A percentile compares a stretch with the other conserved stretches of the same genome.
These are phyloP conservation scores for Xylaria venustula DNA, from an alignment of 495 filamentous ascomycete genomes.

Conservation along the genomic window DNA sequence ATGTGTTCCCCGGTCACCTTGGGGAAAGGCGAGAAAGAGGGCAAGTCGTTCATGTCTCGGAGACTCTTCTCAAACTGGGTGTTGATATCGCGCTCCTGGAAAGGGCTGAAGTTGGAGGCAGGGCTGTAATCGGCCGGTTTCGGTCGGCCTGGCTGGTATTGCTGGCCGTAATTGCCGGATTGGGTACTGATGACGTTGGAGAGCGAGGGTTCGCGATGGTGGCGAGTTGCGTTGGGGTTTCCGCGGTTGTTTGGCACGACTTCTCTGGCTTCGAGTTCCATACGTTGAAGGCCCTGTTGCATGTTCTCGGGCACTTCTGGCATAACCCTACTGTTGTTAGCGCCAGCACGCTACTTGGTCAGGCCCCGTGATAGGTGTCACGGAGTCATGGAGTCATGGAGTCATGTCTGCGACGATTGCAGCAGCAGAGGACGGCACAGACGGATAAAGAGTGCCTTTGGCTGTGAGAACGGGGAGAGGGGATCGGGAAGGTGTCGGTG, in stretches of 20 bases:
- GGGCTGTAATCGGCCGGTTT: slow-evolving; percentile 28
- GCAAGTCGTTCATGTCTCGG: slow-evolving; percentile 53
- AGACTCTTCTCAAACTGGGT: slow-evolving; percentile 25
- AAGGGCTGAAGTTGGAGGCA: slow-evolving; percentile 48
- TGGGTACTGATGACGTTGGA: slow-evolving; percentile 29
- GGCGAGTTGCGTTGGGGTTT: slow-evolving; percentile 25
- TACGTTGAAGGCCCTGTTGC: slow-evolving; percentile 83
- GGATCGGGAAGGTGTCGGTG: neutral
- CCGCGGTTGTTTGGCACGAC: slow-evolving; percentile 31
- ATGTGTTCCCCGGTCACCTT: slow-evolving; percentile 84
- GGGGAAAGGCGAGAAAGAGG: slow-evolving; percentile 90
- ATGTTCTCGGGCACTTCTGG: slow-evolving; percentile 70
- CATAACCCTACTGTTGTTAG: slow-evolving; percentile 47
- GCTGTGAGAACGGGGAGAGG: neutral
- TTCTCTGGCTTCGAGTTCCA: slow-evolving; percentile 75
- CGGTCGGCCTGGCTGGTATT: slow-evolving; percentile 20
- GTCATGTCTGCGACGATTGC: too few species aligned
- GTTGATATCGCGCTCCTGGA: slow-evolving; percentile 28
- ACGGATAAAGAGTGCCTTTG: slow-evolving; percentile 15
- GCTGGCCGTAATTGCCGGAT: slow-evolving; percentile 31
- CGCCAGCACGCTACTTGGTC: neutral
- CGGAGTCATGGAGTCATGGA: neutral
- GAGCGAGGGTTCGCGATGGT: slow-evolving; percentile 32
- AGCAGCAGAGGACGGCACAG: slow-evolving; percentile 5
- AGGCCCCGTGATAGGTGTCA: neutral